These are phyloP conservation scores for Laburnicola sp. DNA, from an alignment of 2,329 filamentous ascomycete species.

Conservation along the genomic window DNA sequence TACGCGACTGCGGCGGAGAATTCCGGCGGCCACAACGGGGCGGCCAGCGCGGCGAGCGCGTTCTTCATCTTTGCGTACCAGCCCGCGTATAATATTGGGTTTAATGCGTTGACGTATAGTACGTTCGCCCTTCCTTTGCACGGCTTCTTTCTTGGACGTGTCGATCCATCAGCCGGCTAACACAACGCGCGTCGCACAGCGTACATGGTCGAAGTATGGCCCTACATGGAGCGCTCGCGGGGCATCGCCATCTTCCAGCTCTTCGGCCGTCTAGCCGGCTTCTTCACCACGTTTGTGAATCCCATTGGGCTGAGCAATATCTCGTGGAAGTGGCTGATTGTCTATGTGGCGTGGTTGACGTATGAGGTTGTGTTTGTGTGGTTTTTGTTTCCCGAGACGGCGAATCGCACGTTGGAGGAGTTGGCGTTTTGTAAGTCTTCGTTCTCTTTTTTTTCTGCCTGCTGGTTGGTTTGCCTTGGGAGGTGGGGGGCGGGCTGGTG, in stretches of 20 bases:
- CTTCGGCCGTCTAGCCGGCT: slow-evolving; percentile 61
- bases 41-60: slow-evolving; percentile 50
- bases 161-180: not conserved
- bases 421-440: slow-evolving; percentile 53
- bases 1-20: slow-evolving; percentile 43
- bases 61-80: slow-evolving; percentile 55
- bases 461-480: not conserved
- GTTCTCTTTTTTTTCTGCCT: too few relatives aligned
- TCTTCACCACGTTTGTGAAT: slow-evolving; percentile 63
- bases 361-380: slow-evolving; percentile 63
- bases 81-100: slow-evolving; percentile 60
- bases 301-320: slow-evolving; percentile 63
- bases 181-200: slow-evolving; percentile 49
- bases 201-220: slow-evolving; percentile 54
- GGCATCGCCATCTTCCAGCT: slow-evolving; percentile 61
- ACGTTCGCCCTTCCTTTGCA: not conserved
- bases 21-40: slow-evolving; percentile 24
- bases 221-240: slow-evolving; percentile 52
- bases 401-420: slow-evolving; percentile 68
- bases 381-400: slow-evolving; percentile 69
- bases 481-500: not conserved
- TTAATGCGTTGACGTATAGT: slow-evolving; percentile 64
- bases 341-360: slow-evolving; percentile 62
- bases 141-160: too few relatives aligned
- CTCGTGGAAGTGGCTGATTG: slow-evolving; percentile 66